phyloP scores from a whole-genome alignment of 2,329 filamentous ascomycete genomes.

The Penicillium brevicompactum region DNA sequence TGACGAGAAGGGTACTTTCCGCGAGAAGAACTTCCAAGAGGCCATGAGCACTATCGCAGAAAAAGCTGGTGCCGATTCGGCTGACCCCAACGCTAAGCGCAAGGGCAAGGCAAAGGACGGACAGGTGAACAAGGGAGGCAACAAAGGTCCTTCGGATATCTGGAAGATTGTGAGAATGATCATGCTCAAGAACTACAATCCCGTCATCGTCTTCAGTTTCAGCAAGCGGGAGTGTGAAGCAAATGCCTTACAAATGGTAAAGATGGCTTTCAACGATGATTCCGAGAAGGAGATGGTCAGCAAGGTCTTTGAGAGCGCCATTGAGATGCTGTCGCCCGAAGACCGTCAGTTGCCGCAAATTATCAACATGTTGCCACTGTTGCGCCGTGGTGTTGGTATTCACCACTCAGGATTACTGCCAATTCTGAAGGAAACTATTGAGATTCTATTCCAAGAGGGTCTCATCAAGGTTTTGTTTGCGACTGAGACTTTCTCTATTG shows the following conservation, averaged over 20 bases:
- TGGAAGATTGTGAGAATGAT: conserved; percentile 99
- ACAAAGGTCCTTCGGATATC: conserved; percentile 75
- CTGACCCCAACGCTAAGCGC: conserved; percentile 74
- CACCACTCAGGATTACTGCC: conserved; percentile 95
- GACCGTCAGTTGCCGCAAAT: conserved; percentile 90
- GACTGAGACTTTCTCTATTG: conserved; percentile 98
- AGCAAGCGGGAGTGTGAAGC: conserved; percentile 96
- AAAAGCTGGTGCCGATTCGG: conserved; percentile 80
- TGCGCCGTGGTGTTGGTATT: conserved; percentile 91
- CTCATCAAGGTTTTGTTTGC: conserved; percentile 97
- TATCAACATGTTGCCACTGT: conserved; percentile 80
- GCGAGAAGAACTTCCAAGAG: conserved; percentile 95
- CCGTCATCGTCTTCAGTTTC: conserved; percentile 99
- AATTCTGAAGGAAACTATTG: conserved; percentile 97
- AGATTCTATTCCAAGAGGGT: conserved; percentile 97
- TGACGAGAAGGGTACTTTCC: conserved; percentile 94
- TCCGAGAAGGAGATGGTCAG: conserved; percentile 92
- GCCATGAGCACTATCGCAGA: conserved; percentile 90
- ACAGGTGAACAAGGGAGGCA: conserved; percentile 83
- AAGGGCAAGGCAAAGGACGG: conserved; percentile 92
- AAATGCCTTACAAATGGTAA: conserved; percentile 82
- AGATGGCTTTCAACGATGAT: conserved; percentile 91
- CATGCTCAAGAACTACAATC: conserved; percentile 95
- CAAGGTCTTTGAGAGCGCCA: conserved; percentile 91
- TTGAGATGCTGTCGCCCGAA: conserved; percentile 88